Evolutionary conservation across 495 filamentous ascomycete species (phyloP).

Genomic region (Podospora didyma): DNA sequence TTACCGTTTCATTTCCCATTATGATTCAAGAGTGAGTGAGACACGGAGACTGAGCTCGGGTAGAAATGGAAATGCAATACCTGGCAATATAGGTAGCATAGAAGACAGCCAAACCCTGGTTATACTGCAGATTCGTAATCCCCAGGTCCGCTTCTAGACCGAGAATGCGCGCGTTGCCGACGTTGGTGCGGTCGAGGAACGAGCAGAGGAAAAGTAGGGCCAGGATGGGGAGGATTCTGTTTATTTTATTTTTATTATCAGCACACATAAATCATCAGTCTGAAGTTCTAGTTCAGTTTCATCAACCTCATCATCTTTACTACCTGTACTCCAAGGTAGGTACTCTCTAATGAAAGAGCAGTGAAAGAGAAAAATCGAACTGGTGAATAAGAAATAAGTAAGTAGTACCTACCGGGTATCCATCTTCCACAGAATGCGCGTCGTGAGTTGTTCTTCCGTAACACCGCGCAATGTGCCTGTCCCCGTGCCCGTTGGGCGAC

Average conservation of each 20-base stretch:
- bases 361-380: no score
- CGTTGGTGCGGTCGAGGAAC: constrained; percentile 76
- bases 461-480: neutral
- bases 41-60: no score
- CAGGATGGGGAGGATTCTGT: constrained; percentile 46
- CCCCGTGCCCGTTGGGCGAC: constrained; percentile 5
- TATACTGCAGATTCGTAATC: constrained; percentile 67
- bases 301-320: no score
- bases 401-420: constrained; percentile 19
- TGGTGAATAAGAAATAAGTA: no score
- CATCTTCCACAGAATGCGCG: constrained; percentile 21
- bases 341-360: no score
- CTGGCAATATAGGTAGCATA: constrained; percentile 54
- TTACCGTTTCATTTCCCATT: no score
- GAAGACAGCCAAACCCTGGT: constrained; percentile 54
- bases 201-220: constrained; percentile 45
- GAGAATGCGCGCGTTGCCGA: constrained; percentile 80
- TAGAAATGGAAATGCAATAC: neutral
- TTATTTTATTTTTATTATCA: neutral
- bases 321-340: no score
- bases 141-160: constrained; percentile 60
- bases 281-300: no score
- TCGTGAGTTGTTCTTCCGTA: constrained; percentile 4
- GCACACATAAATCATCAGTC: no score
- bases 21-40: no score